Evolutionary conservation across 352 stramenopile species (phyloP).

Genomic region (Globisporangium iwayamae): DNA sequence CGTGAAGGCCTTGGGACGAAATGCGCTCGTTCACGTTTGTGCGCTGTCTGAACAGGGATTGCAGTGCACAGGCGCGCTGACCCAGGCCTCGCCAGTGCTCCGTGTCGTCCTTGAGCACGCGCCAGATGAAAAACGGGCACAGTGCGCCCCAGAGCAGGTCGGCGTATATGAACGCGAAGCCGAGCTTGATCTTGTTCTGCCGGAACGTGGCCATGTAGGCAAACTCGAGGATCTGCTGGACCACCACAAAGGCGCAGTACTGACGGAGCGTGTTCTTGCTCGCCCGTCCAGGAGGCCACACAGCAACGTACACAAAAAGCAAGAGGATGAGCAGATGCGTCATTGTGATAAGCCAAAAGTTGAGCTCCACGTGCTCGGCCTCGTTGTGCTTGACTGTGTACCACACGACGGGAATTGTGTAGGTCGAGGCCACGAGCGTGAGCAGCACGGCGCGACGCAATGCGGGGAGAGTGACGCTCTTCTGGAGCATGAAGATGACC

Average conservation of each 20-base stretch:
- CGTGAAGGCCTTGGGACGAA: conserved; percentile 54
- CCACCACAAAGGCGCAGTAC: conserved; percentile 21
- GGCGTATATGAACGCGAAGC: conserved; percentile 12
- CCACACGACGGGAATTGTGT: conserved; percentile 26
- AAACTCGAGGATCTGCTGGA: conserved; percentile 3
- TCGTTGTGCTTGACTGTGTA: not conserved
- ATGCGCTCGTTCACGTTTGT: conserved; percentile 37
- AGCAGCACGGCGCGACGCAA: conserved; percentile 27
- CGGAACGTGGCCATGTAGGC: conserved; percentile 14
- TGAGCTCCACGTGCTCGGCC: not conserved
- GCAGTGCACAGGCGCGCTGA: conserved; percentile 39
- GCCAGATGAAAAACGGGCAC: conserved; percentile 61
- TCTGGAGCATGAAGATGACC: conserved; percentile 42
- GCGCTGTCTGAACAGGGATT: conserved; percentile 25
- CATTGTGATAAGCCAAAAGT: conserved; percentile 5
- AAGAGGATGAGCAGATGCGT: conserved; percentile 27
- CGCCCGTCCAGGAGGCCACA: not conserved
- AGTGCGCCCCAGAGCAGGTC: conserved; percentile 15
- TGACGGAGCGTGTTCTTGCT: conserved; percentile 18
- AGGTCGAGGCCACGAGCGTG: conserved; percentile 23
- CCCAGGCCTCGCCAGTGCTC: conserved; percentile 71
- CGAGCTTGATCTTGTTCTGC: conserved; percentile 10
- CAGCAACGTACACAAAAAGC: not conserved
- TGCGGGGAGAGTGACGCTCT: conserved; percentile 32
- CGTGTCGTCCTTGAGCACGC: conserved; percentile 73